Base-by-base conservation (phyloP, 306 rosid genomes). In the Acacia confusa region DNA sequence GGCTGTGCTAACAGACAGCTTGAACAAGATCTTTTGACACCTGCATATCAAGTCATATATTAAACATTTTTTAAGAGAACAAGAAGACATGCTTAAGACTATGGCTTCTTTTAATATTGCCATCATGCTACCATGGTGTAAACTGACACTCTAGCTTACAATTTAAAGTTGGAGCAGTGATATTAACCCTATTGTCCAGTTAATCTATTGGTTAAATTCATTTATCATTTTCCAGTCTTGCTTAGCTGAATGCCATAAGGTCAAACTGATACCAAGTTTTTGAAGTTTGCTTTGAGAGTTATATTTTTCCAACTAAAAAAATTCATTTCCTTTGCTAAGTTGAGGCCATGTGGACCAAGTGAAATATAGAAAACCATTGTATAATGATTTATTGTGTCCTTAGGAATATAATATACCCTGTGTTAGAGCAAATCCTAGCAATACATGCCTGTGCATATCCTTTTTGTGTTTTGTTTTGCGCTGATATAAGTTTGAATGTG, bases 81-180 rank as follows among this genome's bases (percentile, higher is more conserved):
- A 78, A 44, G 72, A 78, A 25, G 14, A 25, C 52, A 72, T 71
- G 30, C 52, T 65, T 32, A 57, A 24, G 58, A 34, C 53, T 60
- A 57, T 44, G 48, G 57, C 6, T 69, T 72, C 34, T 52, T 74
- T 72, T 71, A 41, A 68, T 72, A n/a, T 77, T 67, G 25, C 57
- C 47, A 76, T 84, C 55, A 16, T 76, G 66, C 32, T 57, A 70
- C 43, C 36, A 27, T 58, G 32, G 3, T 11, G 25, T 27, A 13
- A 30, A 61, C 52, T 41, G 63, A 71, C 30, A 52, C 19, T 41
- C 48, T 36, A 53, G 41, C 43, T 24, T 24, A 32, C 67, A 53
- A 34, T 67, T 61, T 13, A 34, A 77, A 70, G 48, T 57, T 55
- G 34, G 30, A 70, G 44, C 53, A 66, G 61, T 64, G 48, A 32